phyloP scores from a whole-genome alignment of 352 stramenopile genomes.

The Globisporangium okanoganense region DNA sequence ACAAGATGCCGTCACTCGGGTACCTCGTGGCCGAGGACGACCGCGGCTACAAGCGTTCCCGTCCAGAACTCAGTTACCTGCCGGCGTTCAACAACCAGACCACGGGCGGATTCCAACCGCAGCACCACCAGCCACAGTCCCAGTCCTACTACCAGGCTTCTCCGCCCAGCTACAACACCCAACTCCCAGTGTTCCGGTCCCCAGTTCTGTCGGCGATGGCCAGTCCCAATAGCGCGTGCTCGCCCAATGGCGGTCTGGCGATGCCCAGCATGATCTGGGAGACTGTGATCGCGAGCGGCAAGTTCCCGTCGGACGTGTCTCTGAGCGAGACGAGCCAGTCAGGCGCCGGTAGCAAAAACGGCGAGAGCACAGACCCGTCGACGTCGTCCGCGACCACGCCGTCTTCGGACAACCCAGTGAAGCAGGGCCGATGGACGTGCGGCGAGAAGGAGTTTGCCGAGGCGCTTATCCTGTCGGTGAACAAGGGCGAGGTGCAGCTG shows the following conservation, averaged over 20 bases:
- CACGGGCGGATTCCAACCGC: not conserved
- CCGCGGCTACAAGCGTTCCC: conserved; percentile 26
- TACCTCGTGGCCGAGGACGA: conserved; percentile 28
- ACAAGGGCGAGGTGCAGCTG: conserved; percentile 35
- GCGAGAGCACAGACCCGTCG: conserved; percentile 3
- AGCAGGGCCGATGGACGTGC: conserved; percentile 48
- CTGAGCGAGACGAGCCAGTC: conserved; percentile 39
- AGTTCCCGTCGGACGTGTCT: conserved; percentile 60
- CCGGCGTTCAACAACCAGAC: conserved; percentile 23
- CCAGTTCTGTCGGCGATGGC: conserved; percentile 14
- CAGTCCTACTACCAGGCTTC: too few relatives aligned
- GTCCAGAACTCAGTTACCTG: conserved; percentile 30
- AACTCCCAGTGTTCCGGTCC: conserved; percentile 14
- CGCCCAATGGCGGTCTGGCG: not conserved
- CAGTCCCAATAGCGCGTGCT: conserved; percentile 11
- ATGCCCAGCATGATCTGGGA: conserved; percentile 59
- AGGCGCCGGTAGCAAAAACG: conserved; percentile 18
- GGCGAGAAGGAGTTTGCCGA: conserved; percentile 59
- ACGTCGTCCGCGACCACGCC: not conserved
- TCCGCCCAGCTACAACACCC: not conserved
- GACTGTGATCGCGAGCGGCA: conserved; percentile 46
- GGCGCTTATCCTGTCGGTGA: conserved; percentile 50
- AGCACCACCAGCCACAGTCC: not conserved
- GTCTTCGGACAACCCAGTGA: conserved; percentile 23
- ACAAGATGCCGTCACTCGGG: too few relatives aligned